A percentile compares a stretch with the other conserved stretches of the same genome.
Conservation (phyloP, 345 rosid genomes). For the Aquilaria sinensis region DNA sequence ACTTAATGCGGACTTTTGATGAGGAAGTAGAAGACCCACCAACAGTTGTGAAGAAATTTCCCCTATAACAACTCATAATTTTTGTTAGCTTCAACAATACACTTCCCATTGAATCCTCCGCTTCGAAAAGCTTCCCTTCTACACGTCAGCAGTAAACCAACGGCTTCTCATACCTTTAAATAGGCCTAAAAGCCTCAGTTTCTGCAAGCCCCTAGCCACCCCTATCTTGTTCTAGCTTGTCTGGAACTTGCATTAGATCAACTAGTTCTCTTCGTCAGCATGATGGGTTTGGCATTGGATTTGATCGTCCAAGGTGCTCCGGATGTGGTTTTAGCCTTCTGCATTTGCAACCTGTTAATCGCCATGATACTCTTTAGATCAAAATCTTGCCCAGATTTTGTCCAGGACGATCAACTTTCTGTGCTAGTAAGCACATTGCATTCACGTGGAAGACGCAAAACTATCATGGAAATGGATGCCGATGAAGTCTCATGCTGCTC, state of each 20-base stretch:
- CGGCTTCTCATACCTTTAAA: constrained; percentile 3
- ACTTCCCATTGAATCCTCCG: constrained; percentile 4
- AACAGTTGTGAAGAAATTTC: neutral
- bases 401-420: constrained; percentile 10
- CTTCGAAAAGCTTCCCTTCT: constrained; percentile 18
- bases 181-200: neutral
- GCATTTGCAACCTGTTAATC: constrained; percentile 42
- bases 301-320: constrained; percentile 34
- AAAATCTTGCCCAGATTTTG: constrained; percentile 14
- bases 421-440: constrained; percentile 2
- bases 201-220: neutral
- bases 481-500: neutral
- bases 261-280: neutral
- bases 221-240: neutral
- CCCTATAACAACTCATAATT: neutral
- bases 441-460: constrained; percentile 2
- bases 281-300: constrained; percentile 30
- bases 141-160: constrained; percentile 9
- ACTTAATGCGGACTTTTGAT: neutral
- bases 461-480: neutral
- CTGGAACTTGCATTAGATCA: too few species aligned
- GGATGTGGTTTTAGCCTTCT: constrained; percentile 37
- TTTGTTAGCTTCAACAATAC: constrained; percentile 27
- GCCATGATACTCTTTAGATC: constrained; percentile 32
- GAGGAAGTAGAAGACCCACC: neutral